Evolutionary conservation across 345 rosid species (phyloP).

Genomic region (Ricinus communis): DNA sequence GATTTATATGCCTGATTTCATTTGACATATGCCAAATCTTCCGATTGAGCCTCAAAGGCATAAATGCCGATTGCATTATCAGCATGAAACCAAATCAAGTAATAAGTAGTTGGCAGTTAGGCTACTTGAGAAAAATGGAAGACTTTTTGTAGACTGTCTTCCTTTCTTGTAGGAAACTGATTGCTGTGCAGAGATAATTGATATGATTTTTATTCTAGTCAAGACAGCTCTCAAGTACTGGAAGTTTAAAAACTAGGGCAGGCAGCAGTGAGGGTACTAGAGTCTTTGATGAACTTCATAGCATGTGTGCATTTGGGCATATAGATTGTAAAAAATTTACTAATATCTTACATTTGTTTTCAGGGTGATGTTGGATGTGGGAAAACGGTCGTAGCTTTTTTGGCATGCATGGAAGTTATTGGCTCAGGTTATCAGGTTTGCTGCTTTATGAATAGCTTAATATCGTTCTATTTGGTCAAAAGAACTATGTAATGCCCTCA

Average conservation of each 20-base stretch:
- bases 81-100: not conserved
- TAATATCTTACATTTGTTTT: constrained; percentile 21
- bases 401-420: constrained; percentile 97
- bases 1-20: not conserved
- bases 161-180: not conserved
- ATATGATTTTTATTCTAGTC: not conserved
- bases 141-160: not conserved
- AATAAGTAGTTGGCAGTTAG: not conserved
- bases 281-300: not conserved
- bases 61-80: not conserved
- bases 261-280: not conserved
- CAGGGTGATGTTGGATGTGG: constrained; percentile 99
- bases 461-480: not conserved
- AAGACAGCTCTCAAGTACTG: not conserved
- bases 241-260: not conserved
- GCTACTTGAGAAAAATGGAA: not conserved
- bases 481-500: not conserved
- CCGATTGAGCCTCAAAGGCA: not conserved
- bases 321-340: not conserved
- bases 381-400: constrained; percentile 90
- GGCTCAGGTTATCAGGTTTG: constrained; percentile 92
- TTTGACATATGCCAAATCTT: not conserved
- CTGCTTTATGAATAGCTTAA: constrained; percentile 11
- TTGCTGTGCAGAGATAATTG: not conserved
- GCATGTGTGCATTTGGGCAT: not conserved